phyloP scores from a whole-genome alignment of 2,329 filamentous ascomycete genomes.

The Zymoseptoria passerinii region DNA sequence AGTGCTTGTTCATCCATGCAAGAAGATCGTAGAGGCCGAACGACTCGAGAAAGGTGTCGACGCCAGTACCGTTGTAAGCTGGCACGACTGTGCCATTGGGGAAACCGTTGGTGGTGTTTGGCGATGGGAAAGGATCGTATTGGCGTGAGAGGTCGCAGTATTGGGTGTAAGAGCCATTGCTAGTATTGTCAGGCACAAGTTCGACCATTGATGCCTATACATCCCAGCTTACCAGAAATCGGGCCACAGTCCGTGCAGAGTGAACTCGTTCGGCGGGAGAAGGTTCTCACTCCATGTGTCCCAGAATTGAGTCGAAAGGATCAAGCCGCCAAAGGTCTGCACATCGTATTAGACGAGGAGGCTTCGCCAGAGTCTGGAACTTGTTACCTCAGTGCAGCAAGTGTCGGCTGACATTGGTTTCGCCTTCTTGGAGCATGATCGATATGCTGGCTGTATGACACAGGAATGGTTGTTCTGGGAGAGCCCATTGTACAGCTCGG shows the following conservation, averaged over 20 bases:
- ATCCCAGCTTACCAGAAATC: slow-evolving; percentile 34
- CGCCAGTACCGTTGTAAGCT: slow-evolving; percentile 50
- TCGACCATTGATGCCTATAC: background rate
- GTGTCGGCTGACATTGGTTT: slow-evolving; percentile 43
- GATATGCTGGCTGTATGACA: slow-evolving; percentile 31
- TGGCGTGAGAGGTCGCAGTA: slow-evolving; percentile 59
- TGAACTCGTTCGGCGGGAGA: slow-evolving; percentile 50
- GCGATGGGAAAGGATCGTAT: slow-evolving; percentile 50
- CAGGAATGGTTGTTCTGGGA: slow-evolving; percentile 51
- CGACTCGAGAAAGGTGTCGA: slow-evolving; percentile 50
- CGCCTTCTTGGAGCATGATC: slow-evolving; percentile 45
- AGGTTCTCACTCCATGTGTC: slow-evolving; percentile 55
- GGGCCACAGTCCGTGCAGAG: slow-evolving; percentile 53
- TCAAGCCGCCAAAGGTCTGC: slow-evolving; percentile 52
- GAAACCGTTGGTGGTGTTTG: slow-evolving; percentile 55
- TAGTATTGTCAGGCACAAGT: slow-evolving; percentile 1
- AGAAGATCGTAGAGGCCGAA: slow-evolving; percentile 54
- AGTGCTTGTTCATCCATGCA: slow-evolving; percentile 58
- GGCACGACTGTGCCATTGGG: slow-evolving; percentile 45
- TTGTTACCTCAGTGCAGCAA: slow-evolving; percentile 51
- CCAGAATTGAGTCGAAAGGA: slow-evolving; percentile 59
- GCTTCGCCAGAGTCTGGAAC: too few relatives aligned
- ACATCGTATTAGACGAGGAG: too few relatives aligned
- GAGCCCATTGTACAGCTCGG: slow-evolving; percentile 38
- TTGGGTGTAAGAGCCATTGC: slow-evolving; percentile 53